Conservation (phyloP, 2,329 filamentous ascomycete species). For the Sarocladium kiliense region DNA sequence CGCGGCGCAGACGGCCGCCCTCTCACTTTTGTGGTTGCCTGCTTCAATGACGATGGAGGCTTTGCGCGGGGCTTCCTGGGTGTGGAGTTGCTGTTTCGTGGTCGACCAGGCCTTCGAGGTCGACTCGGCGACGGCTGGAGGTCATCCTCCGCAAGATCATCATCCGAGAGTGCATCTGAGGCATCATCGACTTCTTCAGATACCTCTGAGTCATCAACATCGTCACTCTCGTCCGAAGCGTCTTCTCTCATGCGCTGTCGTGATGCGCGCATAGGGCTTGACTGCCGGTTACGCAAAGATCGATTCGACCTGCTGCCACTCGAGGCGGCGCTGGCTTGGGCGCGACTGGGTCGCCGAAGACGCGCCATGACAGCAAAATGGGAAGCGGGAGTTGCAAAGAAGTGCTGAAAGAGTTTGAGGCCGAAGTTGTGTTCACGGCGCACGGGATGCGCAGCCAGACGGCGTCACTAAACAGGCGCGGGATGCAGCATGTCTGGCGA, state of each 20-base stretch:
- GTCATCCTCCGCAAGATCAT: neutral
- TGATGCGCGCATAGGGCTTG: neutral
- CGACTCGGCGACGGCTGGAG: neutral
- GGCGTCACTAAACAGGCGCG: neutral
- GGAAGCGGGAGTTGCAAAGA: neutral
- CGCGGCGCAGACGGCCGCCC: neutral
- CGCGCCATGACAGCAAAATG: neutral
- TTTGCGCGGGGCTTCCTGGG: neutral
- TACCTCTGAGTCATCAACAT: neutral
- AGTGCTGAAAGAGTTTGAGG: neutral
- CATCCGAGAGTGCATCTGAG: neutral
- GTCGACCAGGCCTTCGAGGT: neutral
- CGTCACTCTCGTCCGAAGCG: conserved; percentile 4
- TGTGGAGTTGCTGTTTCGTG: neutral
- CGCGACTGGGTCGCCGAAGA: neutral
- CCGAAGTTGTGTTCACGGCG: neutral
- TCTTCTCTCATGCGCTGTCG: neutral
- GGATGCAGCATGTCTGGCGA: neutral
- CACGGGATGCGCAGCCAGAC: neutral
- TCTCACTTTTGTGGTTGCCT: neutral
- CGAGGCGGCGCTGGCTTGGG: neutral
- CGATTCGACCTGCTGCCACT: neutral
- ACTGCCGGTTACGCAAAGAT: neutral
- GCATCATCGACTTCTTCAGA: neutral
- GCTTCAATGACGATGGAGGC: neutral